Base-by-base conservation (phyloP, 768 basidiomycete genomes). In the Saitozyma sp. region DNA sequence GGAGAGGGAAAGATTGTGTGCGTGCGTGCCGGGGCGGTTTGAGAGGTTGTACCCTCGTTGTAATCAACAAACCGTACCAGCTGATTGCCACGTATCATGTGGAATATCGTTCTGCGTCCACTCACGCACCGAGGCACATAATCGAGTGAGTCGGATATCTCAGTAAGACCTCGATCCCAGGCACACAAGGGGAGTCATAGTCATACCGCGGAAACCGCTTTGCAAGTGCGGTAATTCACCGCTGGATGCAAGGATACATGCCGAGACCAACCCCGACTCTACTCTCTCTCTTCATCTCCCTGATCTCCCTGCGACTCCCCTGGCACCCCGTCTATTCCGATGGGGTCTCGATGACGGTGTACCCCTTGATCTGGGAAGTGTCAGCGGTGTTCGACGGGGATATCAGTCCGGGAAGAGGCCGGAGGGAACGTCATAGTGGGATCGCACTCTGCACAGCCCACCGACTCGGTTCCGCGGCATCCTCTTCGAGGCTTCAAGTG, bases 301-400 rank as follows among this genome's bases (percentile, higher is more conserved):
- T 17, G 17, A 46, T 46, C 45, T 46, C 13, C 29, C 29, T 29
- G 11, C n/a, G 38, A 19, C 58, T 20, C 29, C 52, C 2, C 38
- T 39, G 1, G 8, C 11, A 37, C 42, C 11, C 55, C 55, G 20
- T 11, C 29, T 14, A 37, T 29, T 8, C 40, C 52, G 52, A 60
- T 50, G 71, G 70, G 9, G 63, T 59, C 64, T 91, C 88, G 64
- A 92, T 87, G 62, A 85, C 83, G 82, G 88, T 93, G 81, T 89
- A 93, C 10, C 92, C 92, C 80, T 88, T 85, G 58, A 92, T 87
- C 92, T 93, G 76, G n/a, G 64, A 50, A 9, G 54, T 52, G 29
- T 29, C 29, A 29, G 29, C 5, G 29, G 29, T 29, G 29, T 29
- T 29, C 29, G 29, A 29, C 29, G 29, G 29, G 29, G 29, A 29